A percentile compares a stretch with the other conserved stretches of the same genome.
phyloP scores from a whole-genome alignment of 2,329 filamentous ascomycete species.

The Trichophyton schoenleinii region DNA sequence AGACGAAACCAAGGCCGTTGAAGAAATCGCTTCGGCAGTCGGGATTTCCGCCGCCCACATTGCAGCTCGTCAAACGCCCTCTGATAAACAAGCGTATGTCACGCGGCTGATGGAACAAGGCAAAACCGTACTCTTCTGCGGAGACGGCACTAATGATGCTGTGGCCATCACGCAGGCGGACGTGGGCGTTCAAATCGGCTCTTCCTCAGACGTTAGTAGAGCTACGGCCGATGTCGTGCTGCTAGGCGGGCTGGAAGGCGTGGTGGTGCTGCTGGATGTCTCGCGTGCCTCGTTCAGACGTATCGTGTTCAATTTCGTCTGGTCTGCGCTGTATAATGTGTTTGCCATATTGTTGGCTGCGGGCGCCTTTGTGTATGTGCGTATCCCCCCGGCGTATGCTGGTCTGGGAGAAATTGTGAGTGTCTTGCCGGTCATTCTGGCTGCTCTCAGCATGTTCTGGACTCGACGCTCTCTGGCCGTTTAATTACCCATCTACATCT shows the following conservation, averaged over 20 bases:
- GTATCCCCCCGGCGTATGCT: slow-evolving; percentile 52
- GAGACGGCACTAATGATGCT: slow-evolving; percentile 71
- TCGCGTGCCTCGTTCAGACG: slow-evolving; percentile 33
- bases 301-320: slow-evolving; percentile 57
- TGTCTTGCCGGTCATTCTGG: slow-evolving; percentile 54
- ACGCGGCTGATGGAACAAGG: slow-evolving; percentile 19
- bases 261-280: slow-evolving; percentile 48
- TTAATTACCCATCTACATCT: neutral
- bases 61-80: slow-evolving; percentile 38
- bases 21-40: slow-evolving; percentile 34
- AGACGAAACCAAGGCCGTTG: slow-evolving; percentile 40
- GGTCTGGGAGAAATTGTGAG: slow-evolving; percentile 63
- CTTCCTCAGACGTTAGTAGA: slow-evolving; percentile 51
- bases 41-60: slow-evolving; percentile 30
- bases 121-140: slow-evolving; percentile 54
- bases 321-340: slow-evolving; percentile 59
- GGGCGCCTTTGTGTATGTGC: slow-evolving; percentile 49
- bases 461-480: neutral
- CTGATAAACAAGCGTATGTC: slow-evolving; percentile 45
- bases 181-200: slow-evolving; percentile 58
- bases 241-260: slow-evolving; percentile 43
- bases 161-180: slow-evolving; percentile 57
- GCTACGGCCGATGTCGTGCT: slow-evolving; percentile 58
- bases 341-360: slow-evolving; percentile 54
- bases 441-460: slow-evolving; percentile 26